phyloP scores from a whole-genome alignment of 345 rosid species.

The Draba incana region DNA sequence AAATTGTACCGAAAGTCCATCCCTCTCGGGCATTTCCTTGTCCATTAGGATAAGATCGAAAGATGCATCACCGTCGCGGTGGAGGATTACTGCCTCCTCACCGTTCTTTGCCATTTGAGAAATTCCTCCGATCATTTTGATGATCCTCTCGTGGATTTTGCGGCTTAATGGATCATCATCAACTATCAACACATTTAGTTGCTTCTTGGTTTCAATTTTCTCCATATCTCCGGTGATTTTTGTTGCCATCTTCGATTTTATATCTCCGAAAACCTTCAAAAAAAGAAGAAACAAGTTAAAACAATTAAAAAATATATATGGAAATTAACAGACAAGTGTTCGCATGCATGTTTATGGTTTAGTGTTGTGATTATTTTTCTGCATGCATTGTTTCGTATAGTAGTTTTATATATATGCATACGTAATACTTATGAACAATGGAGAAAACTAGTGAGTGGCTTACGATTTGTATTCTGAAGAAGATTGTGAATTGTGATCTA shows the following conservation, averaged over 20 bases:
- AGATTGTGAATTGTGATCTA: constrained; percentile 28
- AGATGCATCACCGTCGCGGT: constrained; percentile 19
- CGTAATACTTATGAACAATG: neutral
- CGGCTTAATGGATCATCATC: constrained; percentile 40
- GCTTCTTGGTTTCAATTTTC: constrained; percentile 16
- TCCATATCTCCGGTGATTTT: neutral
- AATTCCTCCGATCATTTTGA: constrained; percentile 30
- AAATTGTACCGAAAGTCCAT: constrained; percentile 38
- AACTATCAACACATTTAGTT: constrained; percentile 37
- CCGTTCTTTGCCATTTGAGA: constrained; percentile 33
- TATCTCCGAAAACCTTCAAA: neutral
- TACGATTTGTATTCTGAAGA: constrained; percentile 30
- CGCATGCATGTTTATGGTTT: constrained; percentile 6
- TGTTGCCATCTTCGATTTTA: constrained; percentile 22
- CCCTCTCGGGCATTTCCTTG: constrained; percentile 42
- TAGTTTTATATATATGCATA: neutral
- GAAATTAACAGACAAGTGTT: constrained; percentile 3
- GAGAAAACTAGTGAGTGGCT: constrained; percentile 14
- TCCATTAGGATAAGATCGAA: constrained; percentile 46
- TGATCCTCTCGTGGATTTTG: constrained; percentile 28
- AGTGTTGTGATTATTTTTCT: constrained; percentile 9
- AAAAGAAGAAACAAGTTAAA: constrained; percentile 2
- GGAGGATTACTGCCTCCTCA: constrained; percentile 38
- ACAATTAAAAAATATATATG: neutral
- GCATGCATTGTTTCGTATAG: constrained; percentile 25